Evolutionary conservation across 2,329 filamentous ascomycete species (phyloP).

Genomic region (Beauveria sp.): DNA sequence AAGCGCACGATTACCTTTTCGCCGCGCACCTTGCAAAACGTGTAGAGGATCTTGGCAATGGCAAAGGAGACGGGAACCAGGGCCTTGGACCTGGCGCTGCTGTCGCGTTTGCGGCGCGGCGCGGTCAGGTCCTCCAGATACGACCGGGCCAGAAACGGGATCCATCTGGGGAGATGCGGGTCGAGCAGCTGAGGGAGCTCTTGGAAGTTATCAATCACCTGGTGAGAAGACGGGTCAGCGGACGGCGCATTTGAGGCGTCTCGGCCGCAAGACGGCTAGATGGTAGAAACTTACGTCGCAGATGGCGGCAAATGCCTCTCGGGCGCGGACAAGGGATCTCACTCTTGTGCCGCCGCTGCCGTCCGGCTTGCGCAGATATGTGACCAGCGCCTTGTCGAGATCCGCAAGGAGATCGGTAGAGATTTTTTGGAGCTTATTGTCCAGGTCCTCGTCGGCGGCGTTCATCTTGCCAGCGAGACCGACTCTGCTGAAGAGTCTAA

Average conservation of each 20-base stretch:
- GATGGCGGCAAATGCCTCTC: slow-evolving; percentile 42
- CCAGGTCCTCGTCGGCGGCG: slow-evolving; percentile 50
- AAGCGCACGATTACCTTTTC: slow-evolving; percentile 90
- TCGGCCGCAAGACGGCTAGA: slow-evolving; percentile 4
- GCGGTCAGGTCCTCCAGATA: slow-evolving; percentile 61
- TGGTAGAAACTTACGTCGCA: slow-evolving; percentile 31
- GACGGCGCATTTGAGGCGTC: neutral
- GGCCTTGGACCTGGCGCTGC: slow-evolving; percentile 28
- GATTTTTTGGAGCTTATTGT: slow-evolving; percentile 54
- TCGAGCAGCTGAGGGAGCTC: slow-evolving; percentile 92
- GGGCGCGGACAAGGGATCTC: slow-evolving; percentile 41
- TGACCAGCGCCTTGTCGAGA: slow-evolving; percentile 44
- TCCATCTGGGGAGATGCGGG: slow-evolving; percentile 66
- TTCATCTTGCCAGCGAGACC: slow-evolving; percentile 40
- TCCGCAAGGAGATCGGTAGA: slow-evolving; percentile 53
- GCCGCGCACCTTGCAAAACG: slow-evolving; percentile 88
- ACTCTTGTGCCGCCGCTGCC: slow-evolving; percentile 34
- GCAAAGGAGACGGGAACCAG: slow-evolving; percentile 57
- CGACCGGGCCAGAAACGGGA: slow-evolving; percentile 67
- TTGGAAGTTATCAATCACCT: slow-evolving; percentile 79
- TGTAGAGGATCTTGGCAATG: slow-evolving; percentile 74
- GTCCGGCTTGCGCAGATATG: slow-evolving; percentile 46
- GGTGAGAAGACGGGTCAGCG: slow-evolving; percentile 17
- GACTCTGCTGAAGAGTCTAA: neutral
- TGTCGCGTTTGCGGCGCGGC: slow-evolving; percentile 21